Evolutionary conservation across 2,329 filamentous ascomycete species (phyloP).

Genomic region (Aspergillus cejpii): DNA sequence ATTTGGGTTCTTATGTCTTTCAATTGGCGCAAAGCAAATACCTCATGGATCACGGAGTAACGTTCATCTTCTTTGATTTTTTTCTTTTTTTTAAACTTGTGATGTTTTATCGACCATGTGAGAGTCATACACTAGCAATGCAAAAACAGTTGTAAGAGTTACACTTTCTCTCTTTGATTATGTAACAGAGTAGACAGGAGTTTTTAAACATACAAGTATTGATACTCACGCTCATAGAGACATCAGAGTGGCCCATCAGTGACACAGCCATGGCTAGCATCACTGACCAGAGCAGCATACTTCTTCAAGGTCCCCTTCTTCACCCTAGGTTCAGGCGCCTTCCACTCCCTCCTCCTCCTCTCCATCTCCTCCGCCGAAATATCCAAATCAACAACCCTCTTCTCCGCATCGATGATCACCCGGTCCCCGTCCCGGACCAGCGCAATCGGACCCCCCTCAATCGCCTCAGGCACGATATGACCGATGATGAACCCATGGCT

Average conservation of each 20-base stretch:
- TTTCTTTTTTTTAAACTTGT: slow-evolving; percentile 9
- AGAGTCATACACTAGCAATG: not conserved
- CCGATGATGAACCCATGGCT: slow-evolving; percentile 82
- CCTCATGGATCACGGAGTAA: not conserved
- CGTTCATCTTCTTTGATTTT: not conserved
- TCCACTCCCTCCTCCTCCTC: slow-evolving; percentile 55
- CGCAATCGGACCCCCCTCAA: slow-evolving; percentile 76
- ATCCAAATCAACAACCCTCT: slow-evolving; percentile 58
- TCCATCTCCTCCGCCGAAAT: slow-evolving; percentile 60
- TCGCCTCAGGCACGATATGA: slow-evolving; percentile 80
- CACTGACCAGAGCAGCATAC: slow-evolving; percentile 52
- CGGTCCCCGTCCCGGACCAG: slow-evolving; percentile 74
- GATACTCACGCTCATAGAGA: not conserved
- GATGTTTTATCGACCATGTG: not conserved
- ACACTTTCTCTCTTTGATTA: too few relatives aligned
- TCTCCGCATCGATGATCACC: slow-evolving; percentile 75
- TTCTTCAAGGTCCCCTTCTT: slow-evolving; percentile 62
- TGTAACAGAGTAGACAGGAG: too few relatives aligned
- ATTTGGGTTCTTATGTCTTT: not conserved
- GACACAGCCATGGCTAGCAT: slow-evolving; percentile 46
- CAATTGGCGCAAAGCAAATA: not conserved
- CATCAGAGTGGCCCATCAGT: slow-evolving; percentile 30
- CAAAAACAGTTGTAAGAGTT: not conserved
- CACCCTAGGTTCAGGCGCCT: slow-evolving; percentile 51
- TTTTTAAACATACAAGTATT: too few relatives aligned